These are phyloP conservation scores for Telopea speciosissima DNA, from an alignment of 177 flowering plant genomes.

Conservation along the genomic window DNA sequence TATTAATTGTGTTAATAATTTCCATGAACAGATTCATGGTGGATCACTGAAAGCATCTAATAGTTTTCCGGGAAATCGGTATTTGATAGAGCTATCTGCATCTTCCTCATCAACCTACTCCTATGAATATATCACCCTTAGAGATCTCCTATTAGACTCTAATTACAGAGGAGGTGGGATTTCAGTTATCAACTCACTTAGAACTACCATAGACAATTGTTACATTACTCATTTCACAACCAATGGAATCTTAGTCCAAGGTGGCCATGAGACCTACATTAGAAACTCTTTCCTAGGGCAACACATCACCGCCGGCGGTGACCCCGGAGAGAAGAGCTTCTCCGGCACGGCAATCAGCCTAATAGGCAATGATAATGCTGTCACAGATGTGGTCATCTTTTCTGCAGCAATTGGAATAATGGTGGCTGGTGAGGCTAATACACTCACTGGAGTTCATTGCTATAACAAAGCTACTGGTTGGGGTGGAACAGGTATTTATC, in stretches of 20 bases:
- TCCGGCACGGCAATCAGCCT: constrained; percentile 67
- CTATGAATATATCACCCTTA: constrained; percentile 62
- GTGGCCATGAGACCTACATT: constrained; percentile 87
- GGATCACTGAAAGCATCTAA: constrained; percentile 73
- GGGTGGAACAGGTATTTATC: constrained; percentile 80
- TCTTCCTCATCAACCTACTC: constrained; percentile 29
- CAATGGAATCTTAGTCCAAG: constrained; percentile 53
- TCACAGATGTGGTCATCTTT: constrained; percentile 81
- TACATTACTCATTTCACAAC: constrained; percentile 70
- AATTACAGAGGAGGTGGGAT: constrained; percentile 82
- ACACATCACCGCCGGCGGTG: constrained; percentile 79
- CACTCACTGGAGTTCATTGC: constrained; percentile 74
- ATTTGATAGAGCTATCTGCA: constrained; percentile 59
- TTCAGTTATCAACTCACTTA: constrained; percentile 52
- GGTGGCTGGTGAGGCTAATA: constrained; percentile 71
- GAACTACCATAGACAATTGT: constrained; percentile 73
- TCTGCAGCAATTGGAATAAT: constrained; percentile 61
- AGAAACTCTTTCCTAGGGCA: constrained; percentile 83
- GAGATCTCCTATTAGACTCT: constrained; percentile 59
- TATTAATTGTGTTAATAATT: too few relatives aligned
- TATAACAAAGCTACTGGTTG: constrained; percentile 89
- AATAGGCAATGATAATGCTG: constrained; percentile 73
- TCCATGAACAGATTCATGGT: constrained; percentile 58
- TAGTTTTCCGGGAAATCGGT: constrained; percentile 54
- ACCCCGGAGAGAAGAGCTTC: constrained; percentile 58